Evolutionary conservation across 805 yeast species (phyloP).

Genomic region (Candida vartiovaarae): DNA sequence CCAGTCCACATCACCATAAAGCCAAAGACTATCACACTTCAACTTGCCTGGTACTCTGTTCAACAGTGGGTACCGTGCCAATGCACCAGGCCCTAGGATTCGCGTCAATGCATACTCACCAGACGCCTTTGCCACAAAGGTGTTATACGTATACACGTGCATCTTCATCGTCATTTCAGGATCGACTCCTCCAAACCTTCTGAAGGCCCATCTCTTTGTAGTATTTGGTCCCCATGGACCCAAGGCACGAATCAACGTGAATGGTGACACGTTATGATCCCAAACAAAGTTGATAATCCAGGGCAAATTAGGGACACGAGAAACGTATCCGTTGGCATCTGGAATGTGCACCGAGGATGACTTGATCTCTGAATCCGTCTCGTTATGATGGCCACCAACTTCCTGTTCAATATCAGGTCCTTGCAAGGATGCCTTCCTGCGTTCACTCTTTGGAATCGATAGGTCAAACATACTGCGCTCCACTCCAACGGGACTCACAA

Average conservation of each 20-base stretch:
- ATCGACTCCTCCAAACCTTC: conserved; percentile 32
- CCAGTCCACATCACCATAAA: conserved; percentile 68
- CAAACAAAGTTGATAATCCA: conserved; percentile 38
- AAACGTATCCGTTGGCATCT: conserved; percentile 27
- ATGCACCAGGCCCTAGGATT: conserved; percentile 50
- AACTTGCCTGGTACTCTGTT: conserved; percentile 40
- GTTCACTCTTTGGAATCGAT: conserved; percentile 2
- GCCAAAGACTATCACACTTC: conserved; percentile 34
- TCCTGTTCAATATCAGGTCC: conserved; percentile 28
- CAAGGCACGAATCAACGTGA: conserved; percentile 37
- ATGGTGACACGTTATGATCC: conserved; percentile 50
- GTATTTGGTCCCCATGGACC: conserved; percentile 52
- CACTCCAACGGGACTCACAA: conserved; percentile 68
- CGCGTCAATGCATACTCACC: conserved; percentile 63
- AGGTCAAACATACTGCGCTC: conserved; percentile 43
- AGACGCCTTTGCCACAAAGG: conserved; percentile 48
- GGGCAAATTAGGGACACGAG: conserved; percentile 28
- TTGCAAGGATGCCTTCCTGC: conserved; percentile 10
- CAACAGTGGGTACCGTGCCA: conserved; percentile 48
- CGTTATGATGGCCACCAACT: conserved; percentile 15
- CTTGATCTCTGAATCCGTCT: conserved; percentile 11
- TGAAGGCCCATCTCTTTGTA: conserved; percentile 49
- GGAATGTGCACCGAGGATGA: conserved; percentile 22
- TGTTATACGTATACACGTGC: conserved; percentile 46
- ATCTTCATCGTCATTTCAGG: conserved; percentile 31